Evolutionary conservation across 2,329 filamentous ascomycete species (phyloP).

Genomic region (Conoideocrella luteorostrata): DNA sequence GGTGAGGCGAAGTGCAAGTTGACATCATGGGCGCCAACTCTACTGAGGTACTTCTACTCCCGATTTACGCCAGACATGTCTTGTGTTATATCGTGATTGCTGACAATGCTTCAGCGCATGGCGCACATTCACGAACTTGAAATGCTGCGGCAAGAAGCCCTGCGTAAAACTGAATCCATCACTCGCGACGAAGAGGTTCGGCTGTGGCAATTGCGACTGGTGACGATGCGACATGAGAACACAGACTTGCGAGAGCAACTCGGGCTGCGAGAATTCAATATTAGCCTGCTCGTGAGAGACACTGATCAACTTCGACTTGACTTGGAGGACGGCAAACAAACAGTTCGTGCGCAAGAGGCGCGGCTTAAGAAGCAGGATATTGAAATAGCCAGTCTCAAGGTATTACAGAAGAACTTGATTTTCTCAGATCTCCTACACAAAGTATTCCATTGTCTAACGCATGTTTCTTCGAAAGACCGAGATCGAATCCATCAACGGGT

Average conservation of each 20-base stretch:
- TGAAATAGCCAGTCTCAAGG: constrained; percentile 42
- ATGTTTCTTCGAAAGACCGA: constrained; percentile 51
- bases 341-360: constrained; percentile 38
- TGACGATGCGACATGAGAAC: constrained; percentile 71
- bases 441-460: too few relatives aligned
- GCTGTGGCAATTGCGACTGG: constrained; percentile 59
- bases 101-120: constrained; percentile 29
- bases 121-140: constrained; percentile 54
- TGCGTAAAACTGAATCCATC: constrained; percentile 60
- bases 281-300: constrained; percentile 39
- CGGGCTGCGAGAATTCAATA: constrained; percentile 50
- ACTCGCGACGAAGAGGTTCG: constrained; percentile 70
- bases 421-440: too few relatives aligned
- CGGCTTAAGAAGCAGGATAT: constrained; percentile 42
- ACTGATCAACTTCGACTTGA: constrained; percentile 34
- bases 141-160: constrained; percentile 59
- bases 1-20: constrained; percentile 4
- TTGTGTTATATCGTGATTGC: constrained; percentile 9
- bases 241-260: constrained; percentile 60
- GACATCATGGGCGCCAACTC: constrained; percentile 20
- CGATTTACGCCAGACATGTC: not conserved
- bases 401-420: too few relatives aligned
- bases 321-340: constrained; percentile 36
- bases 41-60: constrained; percentile 18
- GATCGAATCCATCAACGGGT: constrained; percentile 59